Base-by-base conservation (phyloP, 768 basidiomycete genomes). In the Mrakia frigida region DNA sequence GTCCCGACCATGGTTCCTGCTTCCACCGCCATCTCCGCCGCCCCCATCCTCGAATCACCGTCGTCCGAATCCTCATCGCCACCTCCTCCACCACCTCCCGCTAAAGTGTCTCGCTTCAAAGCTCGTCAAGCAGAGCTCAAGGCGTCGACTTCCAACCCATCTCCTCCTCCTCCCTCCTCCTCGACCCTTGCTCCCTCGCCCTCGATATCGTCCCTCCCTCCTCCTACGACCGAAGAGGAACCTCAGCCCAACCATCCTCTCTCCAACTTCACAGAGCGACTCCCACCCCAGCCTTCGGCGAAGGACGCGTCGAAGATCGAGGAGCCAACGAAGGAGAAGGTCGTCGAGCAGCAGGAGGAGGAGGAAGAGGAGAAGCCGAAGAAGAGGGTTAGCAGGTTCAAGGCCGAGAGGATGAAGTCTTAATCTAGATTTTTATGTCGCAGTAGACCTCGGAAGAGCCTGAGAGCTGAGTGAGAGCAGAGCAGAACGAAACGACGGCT, bases 81-180 rank as follows among this genome's bases (percentile, higher is more conserved):
- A 31, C 5, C 13, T n/a, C 56, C 31, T 16, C 59, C 59, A 28
- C 25, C 56, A 60, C 5, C 72, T 46, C 37, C 70, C 13, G 53
- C 23, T 2, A 73, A 73, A 60, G 72, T 63, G 7, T 73, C 72
- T 3, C 56, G 60, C 35, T 73, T 73, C 72, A 73, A 63, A 28
- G 72, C 72, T 14, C 60, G 52, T 28, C 70, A 72, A 50, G 46
- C 50, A 33, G 46, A 56, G 70, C n/a, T 59, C 33, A 46, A 52
- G 23, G 16, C 46, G 2, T 50, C 46, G 16, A 50, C 50, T 21
- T 5, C 52, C n/a, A 37, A 23, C 23, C 41, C 67, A 43, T 46
- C 67, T 5, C 23, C 39, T 6, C 33, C 67, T 6, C 39, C 25
- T 39, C 25, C 63, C n/a, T 43, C 67, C 35, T 69, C 67, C 39